A percentile compares a stretch with the other conserved stretches of the same genome.
Conservation (phyloP, 2,329 filamentous ascomycete genomes). For the Byssothecium circinans region DNA sequence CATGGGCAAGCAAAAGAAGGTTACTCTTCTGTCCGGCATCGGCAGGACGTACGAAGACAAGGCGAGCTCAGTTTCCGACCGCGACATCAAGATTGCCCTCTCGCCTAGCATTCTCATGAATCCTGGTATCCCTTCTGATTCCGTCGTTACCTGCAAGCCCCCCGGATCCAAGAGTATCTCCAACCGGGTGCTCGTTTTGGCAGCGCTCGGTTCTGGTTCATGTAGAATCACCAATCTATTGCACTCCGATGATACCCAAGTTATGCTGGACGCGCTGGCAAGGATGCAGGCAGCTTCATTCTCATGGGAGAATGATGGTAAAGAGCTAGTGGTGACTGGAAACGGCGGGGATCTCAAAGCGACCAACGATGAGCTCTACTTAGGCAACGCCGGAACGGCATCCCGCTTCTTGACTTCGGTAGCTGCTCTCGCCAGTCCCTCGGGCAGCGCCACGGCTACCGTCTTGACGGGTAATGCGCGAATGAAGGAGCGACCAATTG, state of each 20-base stretch:
- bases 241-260: constrained; percentile 95
- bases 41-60: constrained; percentile 84
- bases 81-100: constrained; percentile 78
- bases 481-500: constrained; percentile 96
- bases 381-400: constrained; percentile 95
- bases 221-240: constrained; percentile 90
- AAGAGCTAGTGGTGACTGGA: constrained; percentile 83
- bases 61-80: constrained; percentile 86
- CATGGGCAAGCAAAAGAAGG: constrained; percentile 90
- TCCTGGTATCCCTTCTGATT: constrained; percentile 67
- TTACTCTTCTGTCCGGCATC: constrained; percentile 88
- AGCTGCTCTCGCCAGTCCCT: constrained; percentile 75
- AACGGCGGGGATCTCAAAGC: constrained; percentile 85
- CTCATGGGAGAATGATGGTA: constrained; percentile 92
- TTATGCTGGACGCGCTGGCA: constrained; percentile 91
- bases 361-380: constrained; percentile 75
- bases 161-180: constrained; percentile 98
- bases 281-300: constrained; percentile 85
- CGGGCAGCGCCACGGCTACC: constrained; percentile 64
- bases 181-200: constrained; percentile 90
- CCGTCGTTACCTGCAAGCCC: constrained; percentile 76
- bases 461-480: constrained; percentile 89
- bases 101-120: constrained; percentile 75
- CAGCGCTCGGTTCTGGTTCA: constrained; percentile 81
- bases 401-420: constrained; percentile 94